Percentiles rank a stretch among this genome's conserved stretches.
Conservation (phyloP, 352 stramenopile species). For the Thalassiosira livingstoniorum region DNA sequence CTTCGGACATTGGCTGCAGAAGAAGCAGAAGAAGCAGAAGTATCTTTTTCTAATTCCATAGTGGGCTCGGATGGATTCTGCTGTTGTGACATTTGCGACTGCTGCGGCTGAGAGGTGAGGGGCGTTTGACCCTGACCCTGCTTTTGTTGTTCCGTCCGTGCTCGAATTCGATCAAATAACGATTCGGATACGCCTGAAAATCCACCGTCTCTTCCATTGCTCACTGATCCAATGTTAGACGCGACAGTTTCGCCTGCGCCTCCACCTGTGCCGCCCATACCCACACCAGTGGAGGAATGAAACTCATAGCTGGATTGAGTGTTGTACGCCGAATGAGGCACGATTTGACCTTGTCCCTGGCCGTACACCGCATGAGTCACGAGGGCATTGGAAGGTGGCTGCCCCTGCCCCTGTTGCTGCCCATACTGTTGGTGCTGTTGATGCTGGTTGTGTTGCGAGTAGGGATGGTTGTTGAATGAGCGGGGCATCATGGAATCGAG, state of each 20-base stretch:
- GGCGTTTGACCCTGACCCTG: background rate
- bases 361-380: too few relatives aligned
- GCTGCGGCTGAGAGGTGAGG: conserved; percentile 4
- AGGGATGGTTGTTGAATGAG: background rate
- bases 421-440: background rate
- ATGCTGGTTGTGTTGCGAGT: background rate
- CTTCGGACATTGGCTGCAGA: background rate
- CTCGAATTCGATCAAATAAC: conserved; percentile 50
- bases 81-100: conserved; percentile 5
- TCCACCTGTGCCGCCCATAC: background rate
- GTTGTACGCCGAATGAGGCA: background rate
- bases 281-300: background rate
- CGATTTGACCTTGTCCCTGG: too few relatives aligned
- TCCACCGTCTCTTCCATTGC: conserved; percentile 6
- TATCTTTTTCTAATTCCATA: conserved; percentile 27
- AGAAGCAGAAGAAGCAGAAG: background rate
- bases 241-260: background rate
- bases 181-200: conserved; percentile 35
- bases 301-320: background rate
- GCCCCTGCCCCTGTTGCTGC: background rate
- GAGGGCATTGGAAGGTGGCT: too few relatives aligned
- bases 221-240: background rate
- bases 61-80: conserved; percentile 26
- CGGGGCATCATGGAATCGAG: conserved; percentile 33
- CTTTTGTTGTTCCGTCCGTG: conserved; percentile 20